These are phyloP conservation scores for Chaetomium cochliodes DNA, from an alignment of 495 filamentous ascomycete genomes.

Conservation along the genomic window DNA sequence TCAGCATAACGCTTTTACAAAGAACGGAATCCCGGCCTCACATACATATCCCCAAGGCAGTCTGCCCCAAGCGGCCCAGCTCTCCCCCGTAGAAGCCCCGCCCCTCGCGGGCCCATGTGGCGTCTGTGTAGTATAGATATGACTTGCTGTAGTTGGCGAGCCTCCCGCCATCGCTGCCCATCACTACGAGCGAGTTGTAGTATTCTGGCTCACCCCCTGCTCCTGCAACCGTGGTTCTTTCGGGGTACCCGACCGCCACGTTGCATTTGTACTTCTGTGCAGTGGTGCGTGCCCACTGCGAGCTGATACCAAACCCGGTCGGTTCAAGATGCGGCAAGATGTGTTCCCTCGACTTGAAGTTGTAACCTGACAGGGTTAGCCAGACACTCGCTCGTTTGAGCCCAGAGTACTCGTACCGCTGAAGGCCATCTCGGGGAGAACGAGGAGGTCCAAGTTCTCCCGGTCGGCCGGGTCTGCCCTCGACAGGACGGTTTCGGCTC, in stretches of 20 bases:
- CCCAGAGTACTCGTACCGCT: slow-evolving; percentile 56
- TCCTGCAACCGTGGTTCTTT: slow-evolving; percentile 51
- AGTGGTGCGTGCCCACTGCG: slow-evolving; percentile 73
- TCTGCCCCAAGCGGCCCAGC: slow-evolving; percentile 55
- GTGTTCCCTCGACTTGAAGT: slow-evolving; percentile 74
- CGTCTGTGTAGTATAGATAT: slow-evolving; percentile 89
- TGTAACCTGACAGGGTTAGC: slow-evolving; percentile 63
- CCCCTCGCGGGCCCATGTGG: slow-evolving; percentile 85
- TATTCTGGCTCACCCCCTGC: slow-evolving; percentile 48
- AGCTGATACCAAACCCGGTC: slow-evolving; percentile 67
- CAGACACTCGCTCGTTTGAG: background rate
- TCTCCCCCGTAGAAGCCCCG: slow-evolving; percentile 58
- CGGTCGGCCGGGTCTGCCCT: slow-evolving; percentile 52
- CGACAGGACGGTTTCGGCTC: slow-evolving; percentile 69
- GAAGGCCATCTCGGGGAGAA: slow-evolving; percentile 87
- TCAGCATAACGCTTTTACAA: background rate
- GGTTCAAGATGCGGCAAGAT: slow-evolving; percentile 83
- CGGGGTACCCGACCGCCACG: slow-evolving; percentile 90
- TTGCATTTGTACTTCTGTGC: slow-evolving; percentile 71
- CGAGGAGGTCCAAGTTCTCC: slow-evolving; percentile 66
- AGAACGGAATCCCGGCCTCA: background rate
- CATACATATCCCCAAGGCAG: slow-evolving; percentile 88
- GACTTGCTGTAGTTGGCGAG: slow-evolving; percentile 84
- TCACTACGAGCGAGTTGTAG: slow-evolving; percentile 83
- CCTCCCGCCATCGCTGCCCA: slow-evolving; percentile 68